Evolutionary conservation across 495 filamentous ascomycete species (phyloP).

Genomic region (Penicillium silybi): DNA sequence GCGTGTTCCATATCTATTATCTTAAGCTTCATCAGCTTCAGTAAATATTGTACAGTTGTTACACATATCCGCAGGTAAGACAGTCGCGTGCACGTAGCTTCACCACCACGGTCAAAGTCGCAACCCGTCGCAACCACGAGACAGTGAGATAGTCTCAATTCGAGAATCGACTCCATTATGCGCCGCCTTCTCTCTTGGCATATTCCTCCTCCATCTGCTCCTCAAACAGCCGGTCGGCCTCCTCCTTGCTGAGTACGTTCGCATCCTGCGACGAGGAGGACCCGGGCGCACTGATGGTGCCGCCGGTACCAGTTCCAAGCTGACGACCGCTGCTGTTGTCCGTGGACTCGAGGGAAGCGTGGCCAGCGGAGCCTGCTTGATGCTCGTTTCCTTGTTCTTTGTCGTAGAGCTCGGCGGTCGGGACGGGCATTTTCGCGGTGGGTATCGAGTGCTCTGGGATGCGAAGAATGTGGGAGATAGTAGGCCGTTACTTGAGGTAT

Average conservation of each 20-base stretch:
- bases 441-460: neutral
- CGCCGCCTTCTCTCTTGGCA: conserved; percentile 71
- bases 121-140: neutral
- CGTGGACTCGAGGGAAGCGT: neutral
- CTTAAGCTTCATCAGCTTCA: neutral
- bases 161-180: conserved; percentile 27
- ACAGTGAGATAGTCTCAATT: neutral
- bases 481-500: neutral
- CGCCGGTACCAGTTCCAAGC: conserved; percentile 10
- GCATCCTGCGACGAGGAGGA: conserved; percentile 10
- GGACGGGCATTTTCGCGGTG: conserved; percentile 29
- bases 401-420: conserved; percentile 18
- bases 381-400: conserved; percentile 6
- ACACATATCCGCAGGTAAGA: neutral
- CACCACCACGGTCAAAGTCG: neutral
- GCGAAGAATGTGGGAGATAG: neutral
- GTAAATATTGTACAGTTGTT: neutral
- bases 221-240: conserved; percentile 60
- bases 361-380: conserved; percentile 11
- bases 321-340: conserved; percentile 8
- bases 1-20: neutral
- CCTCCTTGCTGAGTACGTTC: conserved; percentile 41
- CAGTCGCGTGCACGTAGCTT: neutral
- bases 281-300: conserved; percentile 11
- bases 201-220: conserved; percentile 77